Conservation (phyloP, 352 stramenopile genomes). For the Salisapilia sapeloensis region DNA sequence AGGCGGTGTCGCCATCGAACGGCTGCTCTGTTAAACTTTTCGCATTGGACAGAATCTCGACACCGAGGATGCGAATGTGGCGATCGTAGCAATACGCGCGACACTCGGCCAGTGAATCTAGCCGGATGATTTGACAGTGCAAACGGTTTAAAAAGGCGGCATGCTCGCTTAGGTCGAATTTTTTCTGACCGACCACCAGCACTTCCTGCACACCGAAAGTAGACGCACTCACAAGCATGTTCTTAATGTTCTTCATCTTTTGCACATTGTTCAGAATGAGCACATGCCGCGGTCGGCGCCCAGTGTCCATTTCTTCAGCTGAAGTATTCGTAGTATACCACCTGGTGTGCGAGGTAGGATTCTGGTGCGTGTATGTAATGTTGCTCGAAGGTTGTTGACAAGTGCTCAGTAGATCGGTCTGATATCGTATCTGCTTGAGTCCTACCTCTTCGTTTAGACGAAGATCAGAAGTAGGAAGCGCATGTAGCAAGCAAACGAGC, state of each 20-base stretch:
- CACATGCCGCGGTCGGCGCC: too few species aligned
- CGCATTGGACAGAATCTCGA: slow-evolving; percentile 86
- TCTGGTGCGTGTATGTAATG: too few species aligned
- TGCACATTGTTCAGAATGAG: slow-evolving; percentile 89
- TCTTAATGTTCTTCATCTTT: slow-evolving; percentile 81
- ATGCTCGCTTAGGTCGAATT: slow-evolving; percentile 47
- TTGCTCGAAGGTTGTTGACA: too few species aligned
- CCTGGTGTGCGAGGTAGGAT: too few species aligned
- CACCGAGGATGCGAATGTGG: slow-evolving; percentile 76
- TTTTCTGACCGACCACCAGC: slow-evolving; percentile 82
- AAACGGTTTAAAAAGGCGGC: slow-evolving; percentile 21
- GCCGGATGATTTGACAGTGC: slow-evolving; percentile 33
- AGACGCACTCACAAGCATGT: slow-evolving; percentile 68
- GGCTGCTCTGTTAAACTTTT: slow-evolving; percentile 50
- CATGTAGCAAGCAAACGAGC: too few species aligned
- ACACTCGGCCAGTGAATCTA: slow-evolving; percentile 71
- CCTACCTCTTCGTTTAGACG: too few species aligned
- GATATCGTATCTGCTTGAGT: too few species aligned
- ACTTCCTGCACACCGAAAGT: slow-evolving; percentile 71
- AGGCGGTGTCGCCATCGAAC: slow-evolving; percentile 72
- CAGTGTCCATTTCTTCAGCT: too few species aligned
- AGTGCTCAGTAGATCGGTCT: too few species aligned
- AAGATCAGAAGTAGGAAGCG: too few species aligned
- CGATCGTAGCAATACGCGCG: slow-evolving; percentile 32
- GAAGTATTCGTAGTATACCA: too few species aligned